Conservation (phyloP, 805 yeast species). For the Starmerella bombi region DNA sequence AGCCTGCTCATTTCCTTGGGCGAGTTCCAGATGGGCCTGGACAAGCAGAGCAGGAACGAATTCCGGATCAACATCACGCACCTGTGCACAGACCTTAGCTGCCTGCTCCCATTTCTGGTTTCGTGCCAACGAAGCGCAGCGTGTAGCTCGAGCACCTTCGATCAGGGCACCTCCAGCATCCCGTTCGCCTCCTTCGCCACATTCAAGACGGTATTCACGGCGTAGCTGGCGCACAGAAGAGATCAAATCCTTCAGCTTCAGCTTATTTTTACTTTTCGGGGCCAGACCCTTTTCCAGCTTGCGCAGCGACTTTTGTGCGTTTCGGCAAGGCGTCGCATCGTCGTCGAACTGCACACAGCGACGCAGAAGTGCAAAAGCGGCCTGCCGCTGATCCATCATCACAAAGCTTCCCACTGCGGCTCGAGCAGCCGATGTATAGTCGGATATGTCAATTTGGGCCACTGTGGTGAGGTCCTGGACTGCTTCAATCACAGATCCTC, state of each 20-base stretch:
- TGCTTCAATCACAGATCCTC: conserved; percentile 26
- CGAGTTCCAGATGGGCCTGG: conserved; percentile 22
- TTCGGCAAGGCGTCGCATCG: conserved; percentile 50
- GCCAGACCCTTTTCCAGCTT: conserved; percentile 22
- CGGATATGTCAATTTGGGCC: conserved; percentile 21
- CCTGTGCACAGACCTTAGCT: conserved; percentile 22
- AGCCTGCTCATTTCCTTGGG: conserved; percentile 19
- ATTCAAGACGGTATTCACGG: conserved; percentile 8
- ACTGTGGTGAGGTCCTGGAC: conserved; percentile 26
- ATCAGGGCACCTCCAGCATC: conserved; percentile 16
- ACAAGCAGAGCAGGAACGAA: conserved; percentile 23
- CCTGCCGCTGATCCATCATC: conserved; percentile 36
- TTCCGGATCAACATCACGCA: conserved; percentile 22
- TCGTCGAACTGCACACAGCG: conserved; percentile 68
- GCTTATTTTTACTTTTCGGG: conserved; percentile 1
- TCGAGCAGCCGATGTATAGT: conserved; percentile 23
- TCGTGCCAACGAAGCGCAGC: conserved; percentile 21
- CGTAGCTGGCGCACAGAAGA: conserved; percentile 9
- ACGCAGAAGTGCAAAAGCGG: conserved; percentile 40
- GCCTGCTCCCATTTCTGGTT: conserved; percentile 21
- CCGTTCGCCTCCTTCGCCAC: conserved; percentile 2
- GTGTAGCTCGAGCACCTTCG: conserved; percentile 14
- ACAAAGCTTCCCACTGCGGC: conserved; percentile 36
- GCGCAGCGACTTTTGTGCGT: conserved; percentile 24
- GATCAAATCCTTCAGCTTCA: conserved; percentile 11